These are phyloP conservation scores for Metarhizium brunneum DNA, from an alignment of 2,329 filamentous ascomycete species.

Conservation along the genomic window DNA sequence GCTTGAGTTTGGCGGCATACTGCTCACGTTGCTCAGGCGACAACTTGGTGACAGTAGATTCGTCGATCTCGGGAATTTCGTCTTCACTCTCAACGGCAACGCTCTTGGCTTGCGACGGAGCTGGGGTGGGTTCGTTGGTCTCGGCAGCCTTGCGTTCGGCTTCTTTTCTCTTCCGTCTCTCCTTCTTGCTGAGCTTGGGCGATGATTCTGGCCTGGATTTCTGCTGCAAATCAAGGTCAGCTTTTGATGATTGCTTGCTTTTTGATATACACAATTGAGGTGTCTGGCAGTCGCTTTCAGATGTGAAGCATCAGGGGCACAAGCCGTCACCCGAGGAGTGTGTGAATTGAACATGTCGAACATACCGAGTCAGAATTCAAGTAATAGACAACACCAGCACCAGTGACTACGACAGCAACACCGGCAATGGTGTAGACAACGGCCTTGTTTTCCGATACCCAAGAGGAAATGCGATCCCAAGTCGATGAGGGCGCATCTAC, in stretches of 20 bases:
- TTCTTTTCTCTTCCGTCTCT: conserved; percentile 81
- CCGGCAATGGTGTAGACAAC: conserved; percentile 94
- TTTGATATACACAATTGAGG: background rate
- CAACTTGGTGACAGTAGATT: conserved; percentile 42
- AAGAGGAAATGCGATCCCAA: conserved; percentile 84
- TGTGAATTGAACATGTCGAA: conserved; percentile 5
- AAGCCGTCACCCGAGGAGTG: background rate
- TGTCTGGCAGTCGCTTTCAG: background rate
- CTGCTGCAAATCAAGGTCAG: conserved; percentile 15
- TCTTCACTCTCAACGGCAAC: conserved; percentile 49
- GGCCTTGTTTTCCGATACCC: conserved; percentile 93
- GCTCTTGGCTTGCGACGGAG: conserved; percentile 35
- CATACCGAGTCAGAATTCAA: conserved; percentile 52
- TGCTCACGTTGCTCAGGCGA: conserved; percentile 66
- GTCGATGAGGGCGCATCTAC: conserved; percentile 56
- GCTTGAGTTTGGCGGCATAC: conserved; percentile 86
- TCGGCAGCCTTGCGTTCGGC: conserved; percentile 51
- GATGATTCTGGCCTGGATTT: conserved; percentile 36
- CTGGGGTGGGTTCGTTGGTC: conserved; percentile 24
- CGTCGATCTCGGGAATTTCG: conserved; percentile 60
- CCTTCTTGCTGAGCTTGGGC: conserved; percentile 81
- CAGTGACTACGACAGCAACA: conserved; percentile 83
- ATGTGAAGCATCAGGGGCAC: background rate
- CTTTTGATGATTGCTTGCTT: background rate
- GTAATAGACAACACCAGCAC: conserved; percentile 90